Conservation (phyloP, 1,284 basidiomycete genomes). For the Puccinia sorghi region DNA sequence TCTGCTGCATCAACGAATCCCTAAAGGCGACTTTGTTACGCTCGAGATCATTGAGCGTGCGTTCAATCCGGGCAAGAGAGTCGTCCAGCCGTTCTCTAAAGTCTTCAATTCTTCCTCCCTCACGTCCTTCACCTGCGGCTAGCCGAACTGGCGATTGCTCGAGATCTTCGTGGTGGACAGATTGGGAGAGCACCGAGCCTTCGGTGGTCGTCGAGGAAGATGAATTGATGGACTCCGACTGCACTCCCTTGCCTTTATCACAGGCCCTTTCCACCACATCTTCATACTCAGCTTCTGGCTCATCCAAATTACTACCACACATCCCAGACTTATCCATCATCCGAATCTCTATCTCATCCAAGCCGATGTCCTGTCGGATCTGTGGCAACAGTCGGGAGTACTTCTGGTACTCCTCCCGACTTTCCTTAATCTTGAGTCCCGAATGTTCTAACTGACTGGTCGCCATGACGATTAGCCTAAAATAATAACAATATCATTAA, state of each 20-base stretch:
- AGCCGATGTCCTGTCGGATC: slow-evolving; percentile 4
- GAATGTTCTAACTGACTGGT: background rate
- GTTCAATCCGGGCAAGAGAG: background rate
- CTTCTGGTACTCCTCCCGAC: background rate
- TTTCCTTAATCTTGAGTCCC: background rate
- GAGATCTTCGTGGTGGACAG: background rate
- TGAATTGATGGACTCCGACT: background rate
- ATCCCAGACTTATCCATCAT: background rate
- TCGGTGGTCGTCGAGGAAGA: slow-evolving; percentile 14
- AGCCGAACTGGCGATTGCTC: background rate
- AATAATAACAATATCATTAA: background rate
- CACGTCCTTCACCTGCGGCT: background rate
- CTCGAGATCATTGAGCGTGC: background rate
- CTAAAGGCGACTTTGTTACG: background rate
- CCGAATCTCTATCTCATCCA: background rate
- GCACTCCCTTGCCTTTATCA: background rate
- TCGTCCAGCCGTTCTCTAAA: background rate
- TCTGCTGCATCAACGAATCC: background rate
- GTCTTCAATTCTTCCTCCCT: background rate
- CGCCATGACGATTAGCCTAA: slow-evolving; percentile 3
- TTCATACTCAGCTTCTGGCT: background rate
- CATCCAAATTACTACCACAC: background rate
- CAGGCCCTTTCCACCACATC: background rate
- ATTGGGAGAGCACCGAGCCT: slow-evolving; percentile 15
- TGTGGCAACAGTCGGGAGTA: background rate